Evolutionary conservation across 2,329 filamentous ascomycete species (phyloP).

Genomic region (Pseudogymnoascus sp.): DNA sequence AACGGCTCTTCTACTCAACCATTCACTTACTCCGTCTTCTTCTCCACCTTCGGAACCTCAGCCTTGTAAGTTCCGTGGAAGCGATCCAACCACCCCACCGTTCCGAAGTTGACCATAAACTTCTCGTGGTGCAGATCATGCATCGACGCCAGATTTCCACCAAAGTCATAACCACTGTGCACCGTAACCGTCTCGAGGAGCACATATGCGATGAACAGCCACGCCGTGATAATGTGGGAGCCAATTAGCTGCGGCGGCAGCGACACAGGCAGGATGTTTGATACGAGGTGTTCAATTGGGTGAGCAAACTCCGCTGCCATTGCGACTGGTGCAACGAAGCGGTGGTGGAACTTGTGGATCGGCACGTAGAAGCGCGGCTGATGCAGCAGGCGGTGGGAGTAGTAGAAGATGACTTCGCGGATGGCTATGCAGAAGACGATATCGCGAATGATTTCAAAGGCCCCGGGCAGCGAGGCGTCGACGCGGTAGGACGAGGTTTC

Average conservation of each 20-base stretch:
- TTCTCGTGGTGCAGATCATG: conserved; percentile 51
- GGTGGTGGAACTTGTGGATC: conserved; percentile 49
- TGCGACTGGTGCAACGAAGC: conserved; percentile 46
- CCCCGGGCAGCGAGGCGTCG: conserved; percentile 30
- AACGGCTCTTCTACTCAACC: background rate
- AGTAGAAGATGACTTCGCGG: conserved; percentile 48
- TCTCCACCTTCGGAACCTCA: background rate
- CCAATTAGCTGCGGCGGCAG: conserved; percentile 39
- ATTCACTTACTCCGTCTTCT: background rate
- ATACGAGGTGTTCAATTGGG: conserved; percentile 46
- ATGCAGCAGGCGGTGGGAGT: conserved; percentile 46
- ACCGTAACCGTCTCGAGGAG: conserved; percentile 45
- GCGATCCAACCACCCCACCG: conserved; percentile 45
- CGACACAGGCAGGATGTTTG: conserved; percentile 44
- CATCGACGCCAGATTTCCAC: conserved; percentile 37
- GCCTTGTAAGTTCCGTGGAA: conserved; percentile 40
- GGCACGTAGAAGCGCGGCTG: conserved; percentile 37
- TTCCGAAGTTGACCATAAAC: conserved; percentile 46
- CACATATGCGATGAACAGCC: conserved; percentile 40
- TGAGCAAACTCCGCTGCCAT: conserved; percentile 49
- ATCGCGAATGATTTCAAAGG: conserved; percentile 33
- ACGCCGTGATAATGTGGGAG: conserved; percentile 44
- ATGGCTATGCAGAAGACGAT: conserved; percentile 34
- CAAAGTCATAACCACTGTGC: conserved; percentile 50
- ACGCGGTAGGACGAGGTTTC: conserved; percentile 21